Evolutionary conservation across 2,329 filamentous ascomycete species (phyloP), one percentile per base, ranked within the genome.

Genomic region (Alternaria arbusti): DNA sequence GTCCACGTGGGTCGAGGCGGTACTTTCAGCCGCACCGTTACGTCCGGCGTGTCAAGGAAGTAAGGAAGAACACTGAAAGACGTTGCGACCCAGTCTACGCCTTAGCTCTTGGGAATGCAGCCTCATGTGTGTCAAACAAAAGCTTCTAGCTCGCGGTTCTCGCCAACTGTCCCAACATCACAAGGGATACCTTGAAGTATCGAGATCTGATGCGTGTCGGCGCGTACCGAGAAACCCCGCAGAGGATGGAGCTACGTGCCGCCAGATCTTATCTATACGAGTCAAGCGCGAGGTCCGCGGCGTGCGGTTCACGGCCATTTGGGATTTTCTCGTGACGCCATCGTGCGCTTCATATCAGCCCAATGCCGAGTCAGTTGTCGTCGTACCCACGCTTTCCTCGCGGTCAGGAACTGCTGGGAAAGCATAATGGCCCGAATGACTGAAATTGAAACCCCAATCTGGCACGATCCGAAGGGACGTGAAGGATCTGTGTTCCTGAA

Each of bases 161-260:
- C 44, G 40, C 6, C 17, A 25, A 28, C 8, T 50, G 11, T 22
- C 25, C 45, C 20, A 6, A 40, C 11, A 30, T 20, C 23, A 56
- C 51, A 49, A 44, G 40, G 25, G 25, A 40, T 23, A 25, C 49
- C 49, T 36, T 52, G 57, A 23, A 9, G 46, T 40, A 10, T 23
- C 36, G 44, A 17, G 58, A 60, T 60, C 44, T 49, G 26, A 47
- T 47, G 36, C 59, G 59, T 51, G 46, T 22, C 59, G 59, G 54
- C 32, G 59, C 59, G 59, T 57, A 56, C 59, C 59, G 59, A 49
- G 46, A 36, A 17, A 57, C 25, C 59, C 59, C 49, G 47, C 59
- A 59, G 28, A 11, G 12, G 36, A 40, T 40, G 36, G 51, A 50
- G 44, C 59, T 61, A 50, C 23, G 23, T 4, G 28, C 49, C 17